Evolutionary conservation across 2,329 filamentous ascomycete species (phyloP).

Genomic region (Cladosporium sp.): DNA sequence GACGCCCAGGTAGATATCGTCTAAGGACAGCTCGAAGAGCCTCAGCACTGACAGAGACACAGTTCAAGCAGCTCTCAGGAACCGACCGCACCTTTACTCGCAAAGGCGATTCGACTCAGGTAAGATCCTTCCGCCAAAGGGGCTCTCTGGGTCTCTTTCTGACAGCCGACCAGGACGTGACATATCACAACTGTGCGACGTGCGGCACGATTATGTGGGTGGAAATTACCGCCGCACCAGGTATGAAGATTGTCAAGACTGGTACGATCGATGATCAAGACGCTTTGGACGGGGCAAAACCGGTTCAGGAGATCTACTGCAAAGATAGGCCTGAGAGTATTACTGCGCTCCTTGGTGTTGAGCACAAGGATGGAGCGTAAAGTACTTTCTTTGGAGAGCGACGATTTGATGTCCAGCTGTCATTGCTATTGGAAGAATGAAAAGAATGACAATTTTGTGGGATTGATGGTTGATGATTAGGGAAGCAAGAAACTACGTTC

Average conservation of each 20-base stretch:
- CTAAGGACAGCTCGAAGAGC: neutral
- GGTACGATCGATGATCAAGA: conserved; percentile 36
- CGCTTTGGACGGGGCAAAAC: conserved; percentile 25
- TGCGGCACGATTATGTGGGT: conserved; percentile 34
- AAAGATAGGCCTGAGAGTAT: conserved; percentile 35
- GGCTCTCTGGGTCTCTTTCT: conserved; percentile 26
- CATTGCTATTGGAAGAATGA: neutral
- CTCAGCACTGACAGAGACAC: conserved; percentile 7
- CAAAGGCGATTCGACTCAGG: conserved; percentile 26
- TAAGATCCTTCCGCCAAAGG: neutral
- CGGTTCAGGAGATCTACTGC: conserved; percentile 34
- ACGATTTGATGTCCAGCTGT: neutral
- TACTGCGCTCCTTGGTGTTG: conserved; percentile 24
- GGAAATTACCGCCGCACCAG: conserved; percentile 28
- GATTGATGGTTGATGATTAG: neutral
- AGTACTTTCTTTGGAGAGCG: neutral
- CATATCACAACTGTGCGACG: conserved; percentile 33
- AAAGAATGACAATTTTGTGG: neutral
- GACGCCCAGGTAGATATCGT: conserved; percentile 26
- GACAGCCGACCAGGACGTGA: conserved; percentile 22
- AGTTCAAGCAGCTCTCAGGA: conserved; percentile 35
- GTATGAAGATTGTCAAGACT: conserved; percentile 33
- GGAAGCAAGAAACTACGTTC: neutral
- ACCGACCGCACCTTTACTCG: conserved; percentile 28
- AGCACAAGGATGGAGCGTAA: conserved; percentile 30